Base-by-base conservation (phyloP, 768 basidiomycete species). In the Gyrodon lividus region DNA sequence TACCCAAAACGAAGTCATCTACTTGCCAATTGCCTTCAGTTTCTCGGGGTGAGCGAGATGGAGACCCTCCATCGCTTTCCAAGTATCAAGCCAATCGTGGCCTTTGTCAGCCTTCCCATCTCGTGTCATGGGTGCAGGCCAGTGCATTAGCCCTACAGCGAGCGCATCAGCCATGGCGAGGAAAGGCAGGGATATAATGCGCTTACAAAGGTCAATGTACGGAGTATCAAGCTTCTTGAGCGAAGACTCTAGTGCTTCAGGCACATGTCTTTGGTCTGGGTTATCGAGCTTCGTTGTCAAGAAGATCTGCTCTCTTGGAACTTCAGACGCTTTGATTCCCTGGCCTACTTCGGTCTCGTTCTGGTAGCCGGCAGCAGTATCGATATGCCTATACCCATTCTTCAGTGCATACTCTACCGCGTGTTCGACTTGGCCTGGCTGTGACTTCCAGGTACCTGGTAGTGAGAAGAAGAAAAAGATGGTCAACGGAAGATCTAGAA, bases 341-440 rank as follows among this genome's bases (percentile, higher is more conserved):
- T 82, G 61, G 13, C 92, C 92, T 39, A 95, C 92, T 68, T 90
- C 89, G 31, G 74, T 72, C 70, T 94, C 89, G 64, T 92, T 93
- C 46, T 70, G 70, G 66, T 89, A 88, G 6, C 74, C 84, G 19
- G 82, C 72, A 9, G 86, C 87, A 48, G 84, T 88, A 65, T 86
- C 86, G 64, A 85, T 82, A 63, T 77, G 84, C 66, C 60, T 80
- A 75, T 93, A 94, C 3, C 91, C 92, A 39, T 74, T 72, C 63
- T 76, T 83, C 57, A 95, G 71, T 1, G 92, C 91, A 59, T 73
- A 74, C 59, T 83, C 79, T 48, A 94, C 91, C 19, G 92, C 91
- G 35, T 79, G 70, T 58, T 82, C 81, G 50, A 92, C 90, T 34
- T 76, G 75, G 43, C 86, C 88, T 3, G 89, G 82, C 49, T 73